Evolutionary conservation across 2,329 filamentous ascomycete species (phyloP).

Genomic region (Penicillium brasilianum): DNA sequence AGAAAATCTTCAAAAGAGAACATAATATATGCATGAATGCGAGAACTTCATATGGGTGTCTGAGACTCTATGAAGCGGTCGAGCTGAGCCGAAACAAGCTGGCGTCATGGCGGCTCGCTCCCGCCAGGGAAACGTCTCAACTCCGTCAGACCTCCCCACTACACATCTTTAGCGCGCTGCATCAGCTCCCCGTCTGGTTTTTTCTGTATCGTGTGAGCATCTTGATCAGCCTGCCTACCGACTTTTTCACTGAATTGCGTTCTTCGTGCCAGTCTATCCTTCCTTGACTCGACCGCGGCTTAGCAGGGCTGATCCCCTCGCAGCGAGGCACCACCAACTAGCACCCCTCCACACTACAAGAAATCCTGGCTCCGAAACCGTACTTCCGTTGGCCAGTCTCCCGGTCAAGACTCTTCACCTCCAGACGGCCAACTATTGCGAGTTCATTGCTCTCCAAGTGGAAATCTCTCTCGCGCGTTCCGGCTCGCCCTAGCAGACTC

Average conservation of each 20-base stretch:
- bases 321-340: conserved; percentile 11
- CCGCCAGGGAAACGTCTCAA: conserved; percentile 1
- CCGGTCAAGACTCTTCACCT: conserved; percentile 2
- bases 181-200: neutral
- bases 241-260: neutral
- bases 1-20: neutral
- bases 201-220: neutral
- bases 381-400: conserved; percentile 26
- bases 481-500: conserved; percentile 33
- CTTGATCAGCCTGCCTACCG: neutral
- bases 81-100: neutral
- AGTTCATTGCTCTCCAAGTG: conserved; percentile 2
- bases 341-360: conserved; percentile 12
- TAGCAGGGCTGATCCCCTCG: neutral
- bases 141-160: neutral
- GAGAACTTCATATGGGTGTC: neutral
- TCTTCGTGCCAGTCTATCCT: neutral
- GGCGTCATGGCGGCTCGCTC: conserved; percentile 12
- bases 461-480: conserved; percentile 16
- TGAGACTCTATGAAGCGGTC: no score
- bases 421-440: neutral
- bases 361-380: conserved; percentile 37
- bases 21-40: neutral
- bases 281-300: neutral
- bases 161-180: conserved; percentile 7